A percentile compares a stretch with the other conserved stretches of the same genome.
These are phyloP conservation scores for Skeletonema tropicum DNA, from an alignment of 108 stramenopile species.

Conservation along the genomic window DNA sequence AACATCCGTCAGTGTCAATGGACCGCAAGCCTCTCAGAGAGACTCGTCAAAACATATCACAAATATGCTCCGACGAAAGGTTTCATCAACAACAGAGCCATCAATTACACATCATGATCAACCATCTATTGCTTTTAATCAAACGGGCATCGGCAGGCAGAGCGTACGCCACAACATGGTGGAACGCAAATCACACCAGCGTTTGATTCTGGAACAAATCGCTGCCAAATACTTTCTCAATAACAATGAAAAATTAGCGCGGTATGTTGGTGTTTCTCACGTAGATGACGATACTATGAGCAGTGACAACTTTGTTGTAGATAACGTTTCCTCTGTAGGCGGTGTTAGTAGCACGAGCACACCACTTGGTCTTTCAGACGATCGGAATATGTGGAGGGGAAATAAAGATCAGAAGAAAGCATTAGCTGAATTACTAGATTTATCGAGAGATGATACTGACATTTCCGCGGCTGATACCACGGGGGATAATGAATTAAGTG, in stretches of 20 bases:
- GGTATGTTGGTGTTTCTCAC: conserved; percentile 6
- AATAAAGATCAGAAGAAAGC: background rate
- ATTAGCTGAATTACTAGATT: background rate
- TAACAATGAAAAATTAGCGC: background rate
- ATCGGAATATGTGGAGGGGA: background rate
- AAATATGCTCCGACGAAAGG: background rate
- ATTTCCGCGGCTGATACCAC: background rate
- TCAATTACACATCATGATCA: too few relatives aligned
- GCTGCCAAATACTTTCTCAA: conserved; percentile 33
- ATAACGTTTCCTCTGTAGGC: background rate
- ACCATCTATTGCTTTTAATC: background rate
- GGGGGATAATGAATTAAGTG: background rate
- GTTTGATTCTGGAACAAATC: conserved; percentile 34
- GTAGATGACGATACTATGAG: background rate
- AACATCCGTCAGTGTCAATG: background rate
- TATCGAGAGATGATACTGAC: background rate
- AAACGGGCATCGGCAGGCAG: background rate
- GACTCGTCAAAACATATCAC: background rate
- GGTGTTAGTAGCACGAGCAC: background rate
- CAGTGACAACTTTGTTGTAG: background rate
- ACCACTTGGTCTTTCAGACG: background rate
- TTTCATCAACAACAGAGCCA: background rate
- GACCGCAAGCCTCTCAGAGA: background rate
- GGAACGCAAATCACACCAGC: conserved; percentile 32
- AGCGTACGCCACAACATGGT: conserved; percentile 7